These are phyloP conservation scores for Lodderomyces margitis DNA, from an alignment of 1,139 yeast genomes.

Conservation along the genomic window DNA sequence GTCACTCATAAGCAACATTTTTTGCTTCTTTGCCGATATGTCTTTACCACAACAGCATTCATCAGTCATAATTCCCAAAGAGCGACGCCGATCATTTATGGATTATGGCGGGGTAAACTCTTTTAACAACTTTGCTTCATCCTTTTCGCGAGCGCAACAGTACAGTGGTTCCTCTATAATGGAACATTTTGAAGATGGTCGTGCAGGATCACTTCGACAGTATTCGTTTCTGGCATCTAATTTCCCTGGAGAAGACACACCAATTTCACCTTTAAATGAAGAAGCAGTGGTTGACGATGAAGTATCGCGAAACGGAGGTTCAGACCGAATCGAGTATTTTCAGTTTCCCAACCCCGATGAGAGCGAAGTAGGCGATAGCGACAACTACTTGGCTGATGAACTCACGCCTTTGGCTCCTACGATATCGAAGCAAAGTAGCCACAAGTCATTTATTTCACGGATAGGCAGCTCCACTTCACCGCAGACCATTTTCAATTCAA, in stretches of 20 bases:
- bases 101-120: slow-evolving; percentile 60
- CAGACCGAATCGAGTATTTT: slow-evolving; percentile 3
- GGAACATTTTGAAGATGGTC: slow-evolving; percentile 13
- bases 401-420: slow-evolving; percentile 15
- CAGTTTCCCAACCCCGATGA: slow-evolving; percentile 1
- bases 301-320: background rate
- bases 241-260: background rate
- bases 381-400: slow-evolving; percentile 15
- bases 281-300: slow-evolving; percentile 6
- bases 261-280: slow-evolving; percentile 6
- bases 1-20: no score
- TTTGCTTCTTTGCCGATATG: no score
- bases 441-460: slow-evolving; percentile 13
- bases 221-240: background rate
- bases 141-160: slow-evolving; percentile 75
- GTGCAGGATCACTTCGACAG: background rate
- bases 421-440: slow-evolving; percentile 9
- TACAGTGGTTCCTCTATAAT: slow-evolving; percentile 30
- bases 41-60: background rate
- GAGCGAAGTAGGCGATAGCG: slow-evolving; percentile 2
- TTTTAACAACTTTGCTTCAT: slow-evolving; percentile 72
- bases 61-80: slow-evolving; percentile 1
- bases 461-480: slow-evolving; percentile 58
- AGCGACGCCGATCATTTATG: slow-evolving; percentile 23
- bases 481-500: slow-evolving; percentile 85